Evolutionary conservation across 2,329 filamentous ascomycete species (phyloP), one percentile per base, ranked within the genome.

Genomic region (Aspergillus terreus): DNA sequence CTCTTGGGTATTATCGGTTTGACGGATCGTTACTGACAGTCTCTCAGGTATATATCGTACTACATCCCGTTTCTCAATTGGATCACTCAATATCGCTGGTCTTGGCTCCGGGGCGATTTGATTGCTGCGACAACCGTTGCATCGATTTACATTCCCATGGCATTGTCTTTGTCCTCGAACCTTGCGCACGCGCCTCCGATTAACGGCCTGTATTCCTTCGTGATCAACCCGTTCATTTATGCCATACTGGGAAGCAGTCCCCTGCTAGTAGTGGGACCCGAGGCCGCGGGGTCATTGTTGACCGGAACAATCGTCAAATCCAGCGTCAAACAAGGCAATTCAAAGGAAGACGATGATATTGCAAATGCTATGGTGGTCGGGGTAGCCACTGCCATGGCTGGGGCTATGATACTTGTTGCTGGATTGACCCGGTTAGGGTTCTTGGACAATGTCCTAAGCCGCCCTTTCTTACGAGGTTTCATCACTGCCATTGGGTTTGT

Each of bases 131-230:
- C 97, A 56, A 97, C 94, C n/a, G 87, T 99, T 76, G 90, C 92
- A n/a, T 96, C 92, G 23, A 94, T 99, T 75, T 99, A 99, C 70
- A 87, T 99, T 35, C 94, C 94, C 47, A 96, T 99, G 92, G 88
- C 91, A 0, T 81, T 99, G 12, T 97, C 94, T 0, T 87, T 95
- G 58, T 91, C 94, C 50, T 85, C 90, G 38, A 97, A 97, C 66
- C 84, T 99, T 40, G 91, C 88, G 5, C 94, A 97, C 67, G 84
- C 96, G 1, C 91, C 92, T 7, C 88, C 94, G 0, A 92, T 97
- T 63, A 92, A 96, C 65, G 94, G 94, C 0, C 80, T 99, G 3
- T 99, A 97, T 73, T 84, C 89, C 14, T 97, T 96, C 68, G 89
- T 95, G 56, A 90, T 97, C 75, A 92, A 92, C 53, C 94, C 94